A percentile compares a stretch with the other conserved stretches of the same genome.
phyloP scores from a whole-genome alignment of 1,139 yeast genomes.

The Kodamaea suecica region DNA sequence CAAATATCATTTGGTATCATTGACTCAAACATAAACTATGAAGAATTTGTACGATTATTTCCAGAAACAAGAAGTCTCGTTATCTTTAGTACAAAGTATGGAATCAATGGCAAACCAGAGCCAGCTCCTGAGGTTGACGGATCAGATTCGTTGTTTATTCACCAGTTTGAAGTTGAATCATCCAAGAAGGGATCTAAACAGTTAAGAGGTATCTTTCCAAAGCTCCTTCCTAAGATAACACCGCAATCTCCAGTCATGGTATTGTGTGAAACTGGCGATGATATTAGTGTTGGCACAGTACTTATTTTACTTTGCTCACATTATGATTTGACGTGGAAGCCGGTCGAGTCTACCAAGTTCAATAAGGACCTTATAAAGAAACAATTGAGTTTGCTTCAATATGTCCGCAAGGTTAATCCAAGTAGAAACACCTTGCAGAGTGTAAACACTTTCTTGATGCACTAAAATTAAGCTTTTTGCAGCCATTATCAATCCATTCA shows the following conservation, averaged over 20 bases:
- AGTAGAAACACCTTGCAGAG: conserved; percentile 74
- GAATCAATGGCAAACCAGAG: conserved; percentile 22
- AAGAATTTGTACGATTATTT: conserved; percentile 10
- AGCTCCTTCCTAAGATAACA: conserved; percentile 22
- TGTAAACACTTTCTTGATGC: conserved; percentile 46
- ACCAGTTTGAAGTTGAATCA: conserved; percentile 30
- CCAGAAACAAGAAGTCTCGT: conserved; percentile 18
- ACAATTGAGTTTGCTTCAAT: conserved; percentile 51
- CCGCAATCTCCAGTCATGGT: conserved; percentile 31
- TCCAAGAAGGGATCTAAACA: conserved; percentile 65
- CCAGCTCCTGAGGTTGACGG: conserved; percentile 1
- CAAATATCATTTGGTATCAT: conserved; percentile 33
- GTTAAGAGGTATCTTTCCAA: conserved; percentile 44
- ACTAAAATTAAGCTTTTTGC: no score
- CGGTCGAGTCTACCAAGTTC: conserved; percentile 20
- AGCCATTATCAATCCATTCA: no score
- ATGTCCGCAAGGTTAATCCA: conserved; percentile 57
- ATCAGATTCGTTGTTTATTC: conserved; percentile 8
- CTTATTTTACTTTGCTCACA: conserved; percentile 48
- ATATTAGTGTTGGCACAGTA: conserved; percentile 60
- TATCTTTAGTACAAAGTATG: conserved; percentile 23
- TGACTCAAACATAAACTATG: conserved; percentile 14
- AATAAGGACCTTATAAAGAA: conserved; percentile 55
- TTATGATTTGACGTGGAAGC: conserved; percentile 43
- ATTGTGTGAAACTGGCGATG: conserved; percentile 64